Evolutionary conservation across 2,329 filamentous ascomycete species (phyloP), one percentile per base, ranked within the genome.

Genomic region (Gnomoniopsis smithogilvyi): DNA sequence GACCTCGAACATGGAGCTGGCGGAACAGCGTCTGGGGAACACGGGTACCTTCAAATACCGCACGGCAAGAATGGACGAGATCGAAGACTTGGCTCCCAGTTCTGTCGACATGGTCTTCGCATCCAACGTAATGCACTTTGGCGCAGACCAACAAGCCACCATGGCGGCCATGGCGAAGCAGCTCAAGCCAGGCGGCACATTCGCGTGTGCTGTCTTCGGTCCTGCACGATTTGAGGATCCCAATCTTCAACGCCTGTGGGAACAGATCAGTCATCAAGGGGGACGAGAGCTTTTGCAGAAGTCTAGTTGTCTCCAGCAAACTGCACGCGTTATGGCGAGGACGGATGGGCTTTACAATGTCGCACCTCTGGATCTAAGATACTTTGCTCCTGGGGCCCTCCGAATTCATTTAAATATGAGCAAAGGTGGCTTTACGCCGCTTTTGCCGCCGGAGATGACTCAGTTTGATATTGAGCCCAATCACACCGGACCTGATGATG

Each of bases 101-200:
- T 62, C 59, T 45, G 50, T 64, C 4, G 61, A 63, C 52, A 43
- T 63, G 56, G 55, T 63, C 30, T 60, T 64, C 36, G 61, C 61
- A 2, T 62, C 61, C 17, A 64, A 59, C 55, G 52, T 63, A 46
- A 41, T 63, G 59, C 47, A 65, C 51, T 65, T 62, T 43, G 46
- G 54, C 19, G 59, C 65, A 24, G 24, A 11, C 12, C 54, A 63
- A 17, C 36, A 62, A 4, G 60, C 24, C 3, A 63, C 65, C 26
- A 54, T 68, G 53, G 60, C 54, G 15, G 58, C 61, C 12, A 26
- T 65, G 8, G 50, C 63, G 19, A 47, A 59, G 10, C 66, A 68
- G 43, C 46, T 61, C 11, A 49, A 50, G 4, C 24, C 60, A 2
- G 61, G 61, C 24, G 64, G 64, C 15, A 66, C 65, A 6, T 65